Conservation (phyloP, 225 moss, liverwort and hornwort genomes). For the Polytrichum commune region DNA sequence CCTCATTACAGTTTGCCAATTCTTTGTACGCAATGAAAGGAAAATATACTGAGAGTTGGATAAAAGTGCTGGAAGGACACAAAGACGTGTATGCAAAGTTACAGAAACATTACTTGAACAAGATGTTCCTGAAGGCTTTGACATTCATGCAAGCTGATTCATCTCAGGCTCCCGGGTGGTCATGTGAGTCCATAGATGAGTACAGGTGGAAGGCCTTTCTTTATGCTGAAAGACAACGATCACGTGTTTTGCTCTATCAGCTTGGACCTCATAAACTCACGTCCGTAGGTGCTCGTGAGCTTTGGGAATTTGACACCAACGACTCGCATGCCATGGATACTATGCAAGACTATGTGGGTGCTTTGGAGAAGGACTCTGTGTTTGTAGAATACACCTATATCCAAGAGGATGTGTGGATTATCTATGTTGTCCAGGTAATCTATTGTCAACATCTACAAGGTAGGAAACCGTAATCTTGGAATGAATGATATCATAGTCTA, state of each 20-base stretch:
- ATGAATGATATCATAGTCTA: too few species aligned
- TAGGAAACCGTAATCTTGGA: too few species aligned
- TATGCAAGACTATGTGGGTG: neutral
- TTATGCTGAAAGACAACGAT: constrained; percentile 21
- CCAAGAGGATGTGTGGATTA: constrained; percentile 9
- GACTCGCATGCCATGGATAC: constrained; percentile 7
- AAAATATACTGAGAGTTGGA: constrained; percentile 20
- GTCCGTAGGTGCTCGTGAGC: constrained; percentile 9
- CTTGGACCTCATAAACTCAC: constrained; percentile 19
- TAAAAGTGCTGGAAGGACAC: constrained; percentile 16
- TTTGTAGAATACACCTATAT: constrained; percentile 17
- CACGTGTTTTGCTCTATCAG: constrained; percentile 23
- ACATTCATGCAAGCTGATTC: neutral
- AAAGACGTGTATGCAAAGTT: constrained; percentile 15
- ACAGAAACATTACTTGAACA: constrained; percentile 15
- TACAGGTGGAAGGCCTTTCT: constrained; percentile 18
- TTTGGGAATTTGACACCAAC: constrained; percentile 23
- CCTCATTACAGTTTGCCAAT: constrained; percentile 5
- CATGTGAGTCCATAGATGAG: neutral
- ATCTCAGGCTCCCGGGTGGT: neutral
- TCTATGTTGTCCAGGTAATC: neutral
- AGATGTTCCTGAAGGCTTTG: constrained; percentile 7
- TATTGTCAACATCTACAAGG: too few species aligned
- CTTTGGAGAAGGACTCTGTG: constrained; percentile 8
- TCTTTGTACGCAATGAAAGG: constrained; percentile 19